Evolutionary conservation across 345 rosid species (phyloP), one percentile per base, ranked within the genome.

Genomic region (Linum lewisii): DNA sequence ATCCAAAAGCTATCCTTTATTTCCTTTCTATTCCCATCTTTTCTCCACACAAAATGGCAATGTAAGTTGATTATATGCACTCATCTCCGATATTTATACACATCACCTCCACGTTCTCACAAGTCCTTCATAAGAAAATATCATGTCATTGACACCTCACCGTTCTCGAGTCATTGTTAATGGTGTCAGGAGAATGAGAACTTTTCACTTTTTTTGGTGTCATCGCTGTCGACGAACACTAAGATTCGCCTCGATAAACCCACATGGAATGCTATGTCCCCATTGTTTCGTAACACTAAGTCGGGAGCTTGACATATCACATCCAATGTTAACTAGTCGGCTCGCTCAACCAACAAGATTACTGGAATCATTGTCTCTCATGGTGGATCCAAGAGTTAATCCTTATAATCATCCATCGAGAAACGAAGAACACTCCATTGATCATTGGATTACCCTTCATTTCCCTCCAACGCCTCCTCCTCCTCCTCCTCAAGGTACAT

Each of bases 181-280:
- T 32, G 87, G 91, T 52, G 54, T 73, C 60, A 62, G 78, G 70
- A 72, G 95, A 69, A 79, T 71, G 69, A 78, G 88, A 73, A 82
- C 80, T 24, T 84, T 74, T 54, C 95, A 76, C 67, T 81, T 68
- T 79, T 82, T 78, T 62, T 77, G 88, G 81, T 90, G 97, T 62
- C 81, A 70, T 52, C 72, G 55, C 24, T 90, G 96, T 68, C 81
- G 61, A 37, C 72, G 86, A 4, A 61, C 79, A 47, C 25, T 75
- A 36, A 79, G 91, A 61, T 75, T 87, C 9, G 51, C 69, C 58
- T 70, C 73, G 45, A 51, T 64, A 38, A 73, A 71, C 66, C 73
- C 69, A 1, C 69, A 62, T 11, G 80, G 75, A 49, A 66, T 72
- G 21, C 54, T 73, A 34, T 87, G 91, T 65, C 85, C 86, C 11